These are phyloP conservation scores for Komagataea norvegica DNA, from an alignment of 1,139 yeast genomes.

Conservation along the genomic window DNA sequence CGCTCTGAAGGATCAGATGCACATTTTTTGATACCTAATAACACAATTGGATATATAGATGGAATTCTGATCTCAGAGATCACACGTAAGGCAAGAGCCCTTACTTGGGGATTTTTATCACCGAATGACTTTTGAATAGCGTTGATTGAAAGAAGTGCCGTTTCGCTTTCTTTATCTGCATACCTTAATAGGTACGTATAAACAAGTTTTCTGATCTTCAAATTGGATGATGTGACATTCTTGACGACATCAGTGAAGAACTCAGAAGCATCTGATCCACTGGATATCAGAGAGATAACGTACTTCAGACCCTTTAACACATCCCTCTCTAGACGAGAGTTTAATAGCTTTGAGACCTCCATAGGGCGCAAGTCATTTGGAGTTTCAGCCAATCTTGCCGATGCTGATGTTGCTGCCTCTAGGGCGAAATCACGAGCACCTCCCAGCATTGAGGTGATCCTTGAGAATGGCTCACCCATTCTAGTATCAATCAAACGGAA, in stretches of 20 bases:
- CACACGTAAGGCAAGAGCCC: conserved; percentile 75
- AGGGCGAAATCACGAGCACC: conserved; percentile 76
- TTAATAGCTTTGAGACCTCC: conserved; percentile 62
- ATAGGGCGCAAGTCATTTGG: conserved; percentile 49
- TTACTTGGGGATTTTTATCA: conserved; percentile 61
- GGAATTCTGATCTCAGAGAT: conserved; percentile 77
- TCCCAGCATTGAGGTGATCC: conserved; percentile 60
- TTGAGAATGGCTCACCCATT: conserved; percentile 51
- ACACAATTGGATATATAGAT: conserved; percentile 73
- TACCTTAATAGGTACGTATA: conserved; percentile 70
- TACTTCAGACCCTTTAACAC: conserved; percentile 71
- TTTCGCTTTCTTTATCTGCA: conserved; percentile 83
- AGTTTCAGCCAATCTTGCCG: conserved; percentile 58
- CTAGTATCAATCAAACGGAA: too few relatives aligned
- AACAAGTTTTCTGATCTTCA: conserved; percentile 71
- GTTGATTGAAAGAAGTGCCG: conserved; percentile 83
- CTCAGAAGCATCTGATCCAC: conserved; percentile 56
- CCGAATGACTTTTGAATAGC: conserved; percentile 80
- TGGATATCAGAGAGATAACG: conserved; percentile 60
- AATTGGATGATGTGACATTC: conserved; percentile 69
- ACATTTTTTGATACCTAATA: conserved; percentile 67
- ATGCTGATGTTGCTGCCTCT: conserved; percentile 79
- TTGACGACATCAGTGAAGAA: conserved; percentile 88
- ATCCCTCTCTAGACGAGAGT: conserved; percentile 69
- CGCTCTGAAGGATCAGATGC: conserved; percentile 67